A percentile compares a stretch with the other conserved stretches of the same genome.
Conservation (phyloP, 2,329 filamentous ascomycete species). For the Colletotrichum tropicicola region DNA sequence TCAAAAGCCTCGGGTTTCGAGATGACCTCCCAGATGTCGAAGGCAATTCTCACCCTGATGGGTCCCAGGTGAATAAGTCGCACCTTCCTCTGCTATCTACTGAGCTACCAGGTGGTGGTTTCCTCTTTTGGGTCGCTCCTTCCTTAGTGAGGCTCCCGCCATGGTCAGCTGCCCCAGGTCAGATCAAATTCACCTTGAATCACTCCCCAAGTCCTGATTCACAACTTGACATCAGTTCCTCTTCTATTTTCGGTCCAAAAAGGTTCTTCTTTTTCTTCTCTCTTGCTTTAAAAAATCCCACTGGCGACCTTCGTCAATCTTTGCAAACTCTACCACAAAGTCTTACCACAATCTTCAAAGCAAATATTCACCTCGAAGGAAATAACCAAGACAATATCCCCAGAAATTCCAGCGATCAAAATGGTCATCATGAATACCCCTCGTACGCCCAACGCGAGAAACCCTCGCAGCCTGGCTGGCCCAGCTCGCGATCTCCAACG, state of each 20-base stretch:
- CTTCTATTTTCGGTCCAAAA: background rate
- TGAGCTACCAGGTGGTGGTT: background rate
- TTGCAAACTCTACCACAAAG: too few relatives aligned
- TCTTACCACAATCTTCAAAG: too few relatives aligned
- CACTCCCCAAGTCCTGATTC: too few relatives aligned
- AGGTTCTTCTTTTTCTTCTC: too few relatives aligned
- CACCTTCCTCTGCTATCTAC: background rate
- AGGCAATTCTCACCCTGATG: background rate
- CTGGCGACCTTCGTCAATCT: too few relatives aligned
- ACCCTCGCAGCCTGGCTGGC: background rate
- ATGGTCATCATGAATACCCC: background rate
- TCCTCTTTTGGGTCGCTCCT: background rate
- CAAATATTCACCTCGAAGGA: too few relatives aligned
- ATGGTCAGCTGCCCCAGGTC: background rate
- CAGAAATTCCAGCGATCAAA: background rate
- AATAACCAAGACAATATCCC: too few relatives aligned
- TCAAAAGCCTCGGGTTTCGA: too few relatives aligned
- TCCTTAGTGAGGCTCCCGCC: background rate
- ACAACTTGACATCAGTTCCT: background rate
- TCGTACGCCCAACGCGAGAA: background rate
- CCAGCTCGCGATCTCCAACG: background rate
- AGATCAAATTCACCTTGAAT: background rate
- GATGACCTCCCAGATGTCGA: too few relatives aligned
- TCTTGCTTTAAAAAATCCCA: too few relatives aligned
- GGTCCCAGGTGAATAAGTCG: background rate